These are phyloP conservation scores for Brassica hybrid DNA, from an alignment of 441 rosid genomes.

Conservation along the genomic window DNA sequence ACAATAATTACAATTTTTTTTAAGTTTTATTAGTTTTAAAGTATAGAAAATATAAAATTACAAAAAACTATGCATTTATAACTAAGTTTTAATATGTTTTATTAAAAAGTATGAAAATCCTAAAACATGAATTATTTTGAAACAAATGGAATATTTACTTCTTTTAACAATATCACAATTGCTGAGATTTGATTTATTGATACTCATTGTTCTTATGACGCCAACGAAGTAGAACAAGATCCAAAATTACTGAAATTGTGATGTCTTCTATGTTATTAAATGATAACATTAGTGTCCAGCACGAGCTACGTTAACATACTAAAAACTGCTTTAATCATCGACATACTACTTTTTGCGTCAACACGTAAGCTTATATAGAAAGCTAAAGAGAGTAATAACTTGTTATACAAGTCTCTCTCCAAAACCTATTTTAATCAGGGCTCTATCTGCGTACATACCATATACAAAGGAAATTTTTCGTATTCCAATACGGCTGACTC, in stretches of 20 bases:
- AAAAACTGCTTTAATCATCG: background rate
- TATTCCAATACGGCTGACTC: background rate
- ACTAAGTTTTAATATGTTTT: too few species aligned
- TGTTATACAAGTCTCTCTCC: conserved; percentile 15
- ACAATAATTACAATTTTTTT: too few species aligned
- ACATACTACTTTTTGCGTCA: background rate
- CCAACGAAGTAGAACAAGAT: conserved; percentile 21
- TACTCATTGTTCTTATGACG: background rate
- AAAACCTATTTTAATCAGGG: background rate
- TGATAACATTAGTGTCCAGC: conserved; percentile 2
- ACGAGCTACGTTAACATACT: conserved; percentile 9
- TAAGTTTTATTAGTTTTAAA: too few species aligned
- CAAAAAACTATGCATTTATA: too few species aligned
- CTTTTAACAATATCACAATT: background rate
- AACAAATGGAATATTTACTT: too few species aligned
- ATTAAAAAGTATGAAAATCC: too few species aligned
- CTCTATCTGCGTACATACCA: background rate
- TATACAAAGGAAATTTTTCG: background rate
- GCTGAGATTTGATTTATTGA: conserved; percentile 27
- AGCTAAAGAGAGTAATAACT: conserved; percentile 16
- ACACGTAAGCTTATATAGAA: conserved; percentile 2
- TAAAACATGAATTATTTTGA: too few species aligned
- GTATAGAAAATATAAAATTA: too few species aligned
- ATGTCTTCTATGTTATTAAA: background rate
- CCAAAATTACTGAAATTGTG: background rate